Evolutionary conservation across 805 yeast genomes (phyloP).

Genomic region (Soucietia sequanensis): DNA sequence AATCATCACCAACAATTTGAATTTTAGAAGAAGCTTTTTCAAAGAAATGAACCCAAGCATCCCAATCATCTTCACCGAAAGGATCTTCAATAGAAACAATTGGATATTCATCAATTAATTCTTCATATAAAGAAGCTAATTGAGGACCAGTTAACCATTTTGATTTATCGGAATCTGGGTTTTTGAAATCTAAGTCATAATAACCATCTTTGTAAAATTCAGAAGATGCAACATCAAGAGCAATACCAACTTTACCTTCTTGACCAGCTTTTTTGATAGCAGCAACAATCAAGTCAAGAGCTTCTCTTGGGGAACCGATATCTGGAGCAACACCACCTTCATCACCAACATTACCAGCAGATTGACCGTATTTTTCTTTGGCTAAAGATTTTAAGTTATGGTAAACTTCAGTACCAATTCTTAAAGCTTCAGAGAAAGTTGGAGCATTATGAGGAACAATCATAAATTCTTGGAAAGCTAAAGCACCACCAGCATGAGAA

Average conservation of each 20-base stretch:
- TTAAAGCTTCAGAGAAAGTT: constrained; percentile 90
- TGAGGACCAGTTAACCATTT: constrained; percentile 89
- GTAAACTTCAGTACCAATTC: constrained; percentile 98
- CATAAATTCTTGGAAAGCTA: constrained; percentile 99
- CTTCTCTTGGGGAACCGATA: constrained; percentile 93
- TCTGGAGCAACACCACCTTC: constrained; percentile 99
- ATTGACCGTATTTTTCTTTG: constrained; percentile 93
- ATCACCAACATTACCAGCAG: constrained; percentile 99
- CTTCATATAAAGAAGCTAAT: constrained; percentile 80
- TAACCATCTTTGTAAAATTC: constrained; percentile 96
- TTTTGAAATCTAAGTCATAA: constrained; percentile 98
- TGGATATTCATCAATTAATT: constrained; percentile 87
- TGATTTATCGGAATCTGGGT: constrained; percentile 86
- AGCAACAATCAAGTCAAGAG: constrained; percentile 86
- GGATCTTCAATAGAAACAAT: constrained; percentile 98
- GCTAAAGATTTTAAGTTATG: constrained; percentile 91
- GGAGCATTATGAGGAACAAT: constrained; percentile 93
- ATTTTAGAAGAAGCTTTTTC: constrained; percentile 59
- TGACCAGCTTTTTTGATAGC: constrained; percentile 95
- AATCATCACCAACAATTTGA: constrained; percentile 97
- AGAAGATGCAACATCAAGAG: constrained; percentile 95
- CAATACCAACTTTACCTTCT: constrained; percentile 89
- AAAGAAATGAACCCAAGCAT: constrained; percentile 91
- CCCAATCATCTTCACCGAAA: constrained; percentile 99
- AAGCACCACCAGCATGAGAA: constrained; percentile 99